Base-by-base conservation (phyloP, 1,284 basidiomycete species). In the Cystobasidium slooffiae region DNA sequence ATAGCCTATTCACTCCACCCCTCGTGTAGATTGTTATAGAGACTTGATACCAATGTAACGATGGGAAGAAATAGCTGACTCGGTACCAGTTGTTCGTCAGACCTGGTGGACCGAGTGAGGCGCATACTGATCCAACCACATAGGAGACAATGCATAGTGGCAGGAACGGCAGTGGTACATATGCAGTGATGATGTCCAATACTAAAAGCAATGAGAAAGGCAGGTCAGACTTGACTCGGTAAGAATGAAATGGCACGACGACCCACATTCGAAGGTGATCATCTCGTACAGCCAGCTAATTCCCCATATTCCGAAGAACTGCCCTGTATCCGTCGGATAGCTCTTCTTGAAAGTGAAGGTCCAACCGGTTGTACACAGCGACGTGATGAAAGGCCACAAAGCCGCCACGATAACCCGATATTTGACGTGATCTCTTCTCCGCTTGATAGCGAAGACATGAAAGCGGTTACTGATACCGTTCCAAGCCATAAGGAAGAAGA, bases 401-500 rank as follows among this genome's bases (percentile, higher is more conserved):
- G 18, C 9, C 8, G 46, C 46, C 46, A 8, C 8, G 18, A 47
- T 47, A 8, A 47, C 9, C 9, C 46, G 46, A 47, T 47, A 47
- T 47, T 18, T 8, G 46, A 47, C 18, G 46, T 47, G 46, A 9
- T 9, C 18, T 47, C 18, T 8, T 8, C 9, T 47, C 9, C 18
- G 8, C 18, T 47, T 47, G 9, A 18, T 18, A 47, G 46, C 46
- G 46, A 47, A 47, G 8, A 47, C 8, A 18, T 47, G 46, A 18
- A 47, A 18, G 8, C 46, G 9, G 46, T 47, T 47, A 18, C 46
- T 47, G 18, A 47, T 47, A 18, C 46, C 46, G 46, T 47, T 47
- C 46, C 46, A 47, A 47, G 46, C 49, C 31, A 76, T 41, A n/a
- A 69, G 24, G 69, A 74, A 63, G 62, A 67, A 66, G 63, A 55